These are phyloP conservation scores for Berkeleyomyces rouxiae DNA, from an alignment of 2,329 filamentous ascomycete species.

Conservation along the genomic window DNA sequence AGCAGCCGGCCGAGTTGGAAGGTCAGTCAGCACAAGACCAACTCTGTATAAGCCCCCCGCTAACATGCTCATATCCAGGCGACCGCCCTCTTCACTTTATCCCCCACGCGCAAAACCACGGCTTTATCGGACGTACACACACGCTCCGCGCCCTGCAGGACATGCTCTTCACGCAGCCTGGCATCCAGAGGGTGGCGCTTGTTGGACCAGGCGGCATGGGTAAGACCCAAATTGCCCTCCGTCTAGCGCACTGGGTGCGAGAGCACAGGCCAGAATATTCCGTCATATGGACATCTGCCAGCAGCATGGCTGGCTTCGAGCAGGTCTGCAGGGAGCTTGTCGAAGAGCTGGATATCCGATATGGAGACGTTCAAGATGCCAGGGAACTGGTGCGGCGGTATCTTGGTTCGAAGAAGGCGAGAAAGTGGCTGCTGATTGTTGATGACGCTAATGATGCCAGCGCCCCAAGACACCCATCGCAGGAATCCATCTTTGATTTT, in stretches of 20 bases:
- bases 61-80: neutral
- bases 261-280: neutral
- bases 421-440: slow-evolving; percentile 17
- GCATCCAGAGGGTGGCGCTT: neutral
- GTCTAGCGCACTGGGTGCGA: neutral
- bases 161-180: neutral
- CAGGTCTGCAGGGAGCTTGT: neutral
- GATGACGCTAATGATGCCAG: slow-evolving; percentile 17
- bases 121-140: neutral
- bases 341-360: neutral
- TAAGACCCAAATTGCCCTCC: neutral
- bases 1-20: neutral
- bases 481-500: slow-evolving; percentile 14
- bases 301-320: neutral
- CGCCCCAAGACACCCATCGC: neutral
- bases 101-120: neutral
- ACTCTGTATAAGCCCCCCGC: neutral
- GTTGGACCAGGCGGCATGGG: neutral
- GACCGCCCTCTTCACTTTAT: neutral
- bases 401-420: slow-evolving; percentile 15
- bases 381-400: slow-evolving; percentile 12
- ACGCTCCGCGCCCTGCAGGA: neutral
- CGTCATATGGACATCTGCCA: neutral
- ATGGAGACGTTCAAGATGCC: neutral
- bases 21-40: neutral